Conservation (phyloP, 2,329 filamentous ascomycete genomes). For the Metarhizium humberi region DNA sequence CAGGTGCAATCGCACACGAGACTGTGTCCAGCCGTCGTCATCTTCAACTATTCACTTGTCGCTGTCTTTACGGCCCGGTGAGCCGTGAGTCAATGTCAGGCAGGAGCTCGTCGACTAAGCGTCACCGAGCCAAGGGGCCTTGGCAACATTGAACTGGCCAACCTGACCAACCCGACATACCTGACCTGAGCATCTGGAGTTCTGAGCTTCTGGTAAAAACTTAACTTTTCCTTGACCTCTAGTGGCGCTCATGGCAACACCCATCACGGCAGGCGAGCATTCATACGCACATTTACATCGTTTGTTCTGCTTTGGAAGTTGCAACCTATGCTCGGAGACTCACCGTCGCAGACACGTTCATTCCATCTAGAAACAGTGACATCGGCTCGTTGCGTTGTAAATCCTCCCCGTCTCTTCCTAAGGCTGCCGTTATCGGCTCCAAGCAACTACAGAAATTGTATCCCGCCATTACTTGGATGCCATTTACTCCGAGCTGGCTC, state of each 20-base stretch:
- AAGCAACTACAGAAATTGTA: not conserved
- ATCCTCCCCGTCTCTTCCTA: not conserved
- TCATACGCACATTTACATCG: not conserved
- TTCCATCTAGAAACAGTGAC: not conserved
- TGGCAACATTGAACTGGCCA: too few species aligned
- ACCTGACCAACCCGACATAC: not conserved
- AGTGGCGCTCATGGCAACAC: too few species aligned
- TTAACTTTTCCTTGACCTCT: too few species aligned
- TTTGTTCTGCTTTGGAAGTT: not conserved
- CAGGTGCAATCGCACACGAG: not conserved
- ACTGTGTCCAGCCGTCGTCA: not conserved
- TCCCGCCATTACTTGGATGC: not conserved
- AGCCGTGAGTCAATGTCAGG: not conserved
- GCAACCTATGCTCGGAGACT: not conserved
- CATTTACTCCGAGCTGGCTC: conserved; percentile 3
- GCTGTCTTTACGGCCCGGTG: not conserved
- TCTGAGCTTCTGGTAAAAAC: not conserved
- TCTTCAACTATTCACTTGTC: not conserved
- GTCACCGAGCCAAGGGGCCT: not conserved
- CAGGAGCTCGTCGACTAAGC: not conserved
- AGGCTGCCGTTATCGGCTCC: not conserved
- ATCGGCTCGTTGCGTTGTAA: not conserved
- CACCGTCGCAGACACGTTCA: not conserved
- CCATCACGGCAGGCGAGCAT: too few species aligned
- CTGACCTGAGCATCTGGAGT: not conserved